Base-by-base conservation (phyloP, 1,139 yeast genomes). In the Debaryomycetaceae sp. region DNA sequence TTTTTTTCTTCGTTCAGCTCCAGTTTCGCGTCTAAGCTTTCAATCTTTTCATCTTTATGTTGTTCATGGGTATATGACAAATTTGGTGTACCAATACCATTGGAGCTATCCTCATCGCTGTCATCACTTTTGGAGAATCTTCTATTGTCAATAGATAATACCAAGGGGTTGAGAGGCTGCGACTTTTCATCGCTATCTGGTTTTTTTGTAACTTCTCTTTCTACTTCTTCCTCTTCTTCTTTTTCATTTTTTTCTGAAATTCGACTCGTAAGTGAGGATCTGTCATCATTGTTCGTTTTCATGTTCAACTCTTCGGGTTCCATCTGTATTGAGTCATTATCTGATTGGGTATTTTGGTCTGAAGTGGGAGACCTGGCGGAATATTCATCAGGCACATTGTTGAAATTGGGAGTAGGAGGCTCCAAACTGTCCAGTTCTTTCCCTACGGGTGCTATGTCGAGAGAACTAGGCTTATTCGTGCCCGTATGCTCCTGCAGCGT, bases 241-340 rank as follows among this genome's bases (percentile, higher is more conserved):
- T 7, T 30, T 34, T 14, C 39, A 33, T 17, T 37, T 39, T 22
- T 11, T 11, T 22, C 26, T n/a, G n/a, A n/a, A n/a, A n/a, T n/a
- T n/a, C n/a, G n/a, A n/a, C n/a, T n/a, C n/a, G n/a, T n/a, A n/a
- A n/a, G n/a, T n/a, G n/a, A n/a, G n/a, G n/a, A n/a, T n/a, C n/a
- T n/a, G n/a, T n/a, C n/a, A n/a, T n/a, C n/a, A 8, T 22, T 11
- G 11, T 8, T 11, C 11, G 11, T 8, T 34, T 38, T 44, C 18
- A 66, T 50, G 38, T 63, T 57, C 40, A 68, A 51, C 28, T 46
- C 48, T 1, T 49, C 49, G 2, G 71, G 71, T 44, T 69, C 75
- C 33, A 54, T 36, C 41, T 68, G 73, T 22, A 65, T 63, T 6
- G 70, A 64, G 46, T 68, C 73, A 2, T 59, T 59, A 41, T 67